Base-by-base conservation (phyloP, 75 land plant species). In the Adiantum capillusveneris region DNA sequence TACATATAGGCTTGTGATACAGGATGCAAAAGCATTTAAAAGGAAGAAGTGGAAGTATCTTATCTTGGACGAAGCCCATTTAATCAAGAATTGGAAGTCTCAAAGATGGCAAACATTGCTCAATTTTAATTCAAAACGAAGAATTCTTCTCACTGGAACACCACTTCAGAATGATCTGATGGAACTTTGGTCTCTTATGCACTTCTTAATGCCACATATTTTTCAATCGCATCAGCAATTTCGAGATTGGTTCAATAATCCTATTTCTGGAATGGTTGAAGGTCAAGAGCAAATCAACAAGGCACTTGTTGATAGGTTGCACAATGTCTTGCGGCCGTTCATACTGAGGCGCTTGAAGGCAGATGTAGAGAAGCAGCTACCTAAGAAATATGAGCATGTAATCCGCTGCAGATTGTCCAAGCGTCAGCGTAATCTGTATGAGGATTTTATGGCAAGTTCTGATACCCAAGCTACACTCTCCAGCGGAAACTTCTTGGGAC, bases 131-230 rank as follows among this genome's bases (percentile, higher is more conserved):
- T 95, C 99, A 24, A 95, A 95, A 67, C 63, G 99, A 52, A 76
- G 99, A 11, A 90, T 95, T 31, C 79, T 95, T 36, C 74, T 95
- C 60, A 95, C 99, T 49, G 99, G 99, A 29, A 95, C 99, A 26
- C 99, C 99, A 19, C 77, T 95, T 37, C 99, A 95, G 69, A 95
- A 95, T 73, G 99, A 95, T 62, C 81, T 95, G 18, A 95, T 95
- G 99, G 99, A 95, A 65, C 80, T 95, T 9, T 95, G 99, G 99
- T 90, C 97, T 26, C 60, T 95, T 44, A 95, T 95, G 99, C 99
- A 95, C 69, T 95, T 95, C 64, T 74, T 95, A 58, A 95, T 95
- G 99, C 99, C 99, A n/a, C 99, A 95, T 62, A 62, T 95, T 13
- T 95, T 94, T 70, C 99, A 95, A 67, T 95, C 99, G 27, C 99